Base-by-base conservation (phyloP, 2,329 filamentous ascomycete genomes). In the Albifimbria verrucaria region DNA sequence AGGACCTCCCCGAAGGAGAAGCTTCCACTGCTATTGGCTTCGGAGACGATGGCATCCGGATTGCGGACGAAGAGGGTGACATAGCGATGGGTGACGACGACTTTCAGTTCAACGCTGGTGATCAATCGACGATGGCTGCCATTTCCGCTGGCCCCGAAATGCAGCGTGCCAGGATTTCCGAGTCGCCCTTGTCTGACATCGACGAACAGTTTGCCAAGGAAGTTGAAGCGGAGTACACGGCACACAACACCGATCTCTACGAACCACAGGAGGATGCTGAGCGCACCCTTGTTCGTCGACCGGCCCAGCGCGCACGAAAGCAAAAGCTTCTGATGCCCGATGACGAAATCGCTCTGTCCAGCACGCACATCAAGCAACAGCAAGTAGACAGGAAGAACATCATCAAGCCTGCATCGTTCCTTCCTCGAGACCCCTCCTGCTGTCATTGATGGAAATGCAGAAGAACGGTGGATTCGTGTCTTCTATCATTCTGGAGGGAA, bases 401-500 rank as follows among this genome's bases (percentile, higher is more conserved):
- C 56, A 78, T 96, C 53, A 92, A 89, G 71, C 83, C 88, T 2
- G 85, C 89, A 7, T 85, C 86, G 1, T 96, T 95, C 71, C 77
- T 99, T 44, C 91, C 93, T 2, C 86, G 90, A 39, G 92, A 99
- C 61, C 90, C 92, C 85, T 93, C 51, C 79, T 97, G 15, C 80
- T 97, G 25, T 90, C 91, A 28, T 77, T 99, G 21, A 88, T 96
- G 77, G 90, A 92, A 62, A 88, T 97, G 81, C 94, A 97, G 70
- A 92, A 89, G 73, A 91, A 83, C 51, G 93, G 94, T 51, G 90
- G 86, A 39, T 97, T 99, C 63, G 90, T 97, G 18, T 89, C 88
- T 4, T 92, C 85, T 62, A 87, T 96, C 57, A 86, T 97, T 73
- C 87, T 89, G 50, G 90, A 92, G 56, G 89, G 87, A 36, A 85